phyloP scores from a whole-genome alignment of 306 rosid species.

The Lathyrus tuberosus region DNA sequence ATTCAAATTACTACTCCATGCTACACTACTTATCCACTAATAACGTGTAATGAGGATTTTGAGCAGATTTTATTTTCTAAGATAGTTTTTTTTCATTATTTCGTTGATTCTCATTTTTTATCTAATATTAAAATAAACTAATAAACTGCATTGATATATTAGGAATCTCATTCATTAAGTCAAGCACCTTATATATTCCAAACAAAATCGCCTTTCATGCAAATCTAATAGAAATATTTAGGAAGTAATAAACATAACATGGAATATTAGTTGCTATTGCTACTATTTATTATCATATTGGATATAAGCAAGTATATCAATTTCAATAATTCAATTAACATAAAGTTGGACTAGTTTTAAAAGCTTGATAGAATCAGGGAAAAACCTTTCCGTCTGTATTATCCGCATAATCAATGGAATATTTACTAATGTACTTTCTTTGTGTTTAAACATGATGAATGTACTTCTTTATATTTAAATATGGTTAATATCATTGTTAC shows the following conservation, averaged over 20 bases:
- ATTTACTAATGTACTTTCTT: slow-evolving; percentile 47
- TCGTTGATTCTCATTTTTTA: slow-evolving; percentile 8
- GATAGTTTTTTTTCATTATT: neutral
- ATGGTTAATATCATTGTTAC: too few species aligned
- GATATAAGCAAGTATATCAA: slow-evolving; percentile 17
- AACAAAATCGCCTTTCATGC: slow-evolving; percentile 21
- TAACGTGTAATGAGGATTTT: neutral
- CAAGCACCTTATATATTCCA: slow-evolving; percentile 27
- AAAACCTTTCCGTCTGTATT: slow-evolving; percentile 81
- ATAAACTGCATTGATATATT: slow-evolving; percentile 22
- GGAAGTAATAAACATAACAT: slow-evolving; percentile 27
- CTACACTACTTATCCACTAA: slow-evolving; percentile 1
- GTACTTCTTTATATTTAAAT: too few species aligned
- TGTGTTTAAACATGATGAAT: too few species aligned
- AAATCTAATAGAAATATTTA: slow-evolving; percentile 28
- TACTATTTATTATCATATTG: neutral
- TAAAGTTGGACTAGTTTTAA: slow-evolving; percentile 30
- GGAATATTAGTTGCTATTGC: neutral
- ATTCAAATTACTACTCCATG: slow-evolving; percentile 28
- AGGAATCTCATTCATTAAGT: slow-evolving; percentile 30
- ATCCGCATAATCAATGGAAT: slow-evolving; percentile 74
- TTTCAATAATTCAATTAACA: slow-evolving; percentile 20
- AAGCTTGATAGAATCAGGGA: slow-evolving; percentile 5
- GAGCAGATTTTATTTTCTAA: slow-evolving; percentile 2
- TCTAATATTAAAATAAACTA: neutral